Percentiles rank a stretch among this genome's conserved stretches.
These are phyloP conservation scores for Gillenia trifoliata DNA, from an alignment of 306 rosid genomes.

Conservation along the genomic window DNA sequence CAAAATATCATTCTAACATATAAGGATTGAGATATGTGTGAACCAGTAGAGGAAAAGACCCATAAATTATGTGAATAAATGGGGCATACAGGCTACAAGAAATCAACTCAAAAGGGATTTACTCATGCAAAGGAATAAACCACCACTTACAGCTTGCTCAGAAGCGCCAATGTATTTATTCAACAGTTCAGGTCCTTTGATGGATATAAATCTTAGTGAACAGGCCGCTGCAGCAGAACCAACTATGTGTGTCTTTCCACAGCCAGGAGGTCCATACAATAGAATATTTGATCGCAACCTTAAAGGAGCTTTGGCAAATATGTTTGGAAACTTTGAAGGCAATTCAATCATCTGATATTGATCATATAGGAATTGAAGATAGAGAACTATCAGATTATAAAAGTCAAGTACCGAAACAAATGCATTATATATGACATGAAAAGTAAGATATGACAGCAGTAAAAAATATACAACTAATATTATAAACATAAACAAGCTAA, in stretches of 20 bases:
- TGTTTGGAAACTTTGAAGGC: conserved; percentile 88
- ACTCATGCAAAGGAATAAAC: neutral
- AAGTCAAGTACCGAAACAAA: neutral
- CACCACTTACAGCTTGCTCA: conserved; percentile 90
- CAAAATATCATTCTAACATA: neutral
- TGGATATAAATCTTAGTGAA: conserved; percentile 81
- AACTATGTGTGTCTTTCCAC: conserved; percentile 94
- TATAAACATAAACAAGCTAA: neutral
- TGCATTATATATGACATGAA: neutral
- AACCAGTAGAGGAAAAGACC: neutral
- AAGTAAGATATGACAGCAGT: neutral
- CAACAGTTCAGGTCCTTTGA: conserved; percentile 93
- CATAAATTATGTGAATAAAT: neutral
- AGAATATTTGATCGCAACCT: conserved; percentile 91
- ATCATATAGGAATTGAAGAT: neutral
- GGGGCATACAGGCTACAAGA: neutral
- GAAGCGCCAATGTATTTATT: conserved; percentile 98
- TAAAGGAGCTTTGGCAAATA: conserved; percentile 83
- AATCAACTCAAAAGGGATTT: neutral
- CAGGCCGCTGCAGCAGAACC: conserved; percentile 98
- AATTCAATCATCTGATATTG: conserved; percentile 76
- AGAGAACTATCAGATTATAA: neutral
- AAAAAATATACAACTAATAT: neutral
- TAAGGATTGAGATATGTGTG: neutral
- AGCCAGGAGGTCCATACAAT: conserved; percentile 95